A percentile compares a stretch with the other conserved stretches of the same genome.
phyloP scores from a whole-genome alignment of 1,139 yeast species.

The Pneumocystis carinii region DNA sequence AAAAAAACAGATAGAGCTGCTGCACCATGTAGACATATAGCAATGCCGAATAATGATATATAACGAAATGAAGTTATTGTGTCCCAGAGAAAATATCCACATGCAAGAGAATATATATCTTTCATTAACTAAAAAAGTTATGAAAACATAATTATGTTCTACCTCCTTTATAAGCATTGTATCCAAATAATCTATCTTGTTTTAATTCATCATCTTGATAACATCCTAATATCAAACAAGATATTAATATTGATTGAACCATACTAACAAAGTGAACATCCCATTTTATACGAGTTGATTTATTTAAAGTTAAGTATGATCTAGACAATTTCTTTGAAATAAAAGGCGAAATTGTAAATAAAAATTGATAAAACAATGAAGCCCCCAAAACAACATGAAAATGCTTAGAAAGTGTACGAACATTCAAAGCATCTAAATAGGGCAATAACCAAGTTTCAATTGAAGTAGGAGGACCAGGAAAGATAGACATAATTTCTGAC shows the following conservation, averaged over 20 bases:
- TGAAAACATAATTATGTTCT: background rate
- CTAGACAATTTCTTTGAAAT: conserved; percentile 36
- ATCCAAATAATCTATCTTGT: conserved; percentile 40
- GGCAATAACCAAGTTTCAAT: conserved; percentile 9
- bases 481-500: conserved; percentile 8
- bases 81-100: conserved; percentile 93
- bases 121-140: background rate
- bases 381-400: conserved; percentile 39
- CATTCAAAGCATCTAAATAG: conserved; percentile 8
- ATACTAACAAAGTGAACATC: conserved; percentile 83
- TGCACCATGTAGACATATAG: conserved; percentile 73
- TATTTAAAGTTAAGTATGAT: conserved; percentile 34
- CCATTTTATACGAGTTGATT: conserved; percentile 47
- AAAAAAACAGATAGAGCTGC: conserved; percentile 65
- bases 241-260: conserved; percentile 56
- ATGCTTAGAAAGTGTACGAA: conserved; percentile 28
- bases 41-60: conserved; percentile 56
- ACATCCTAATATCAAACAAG: conserved; percentile 41
- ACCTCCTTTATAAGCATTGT: conserved; percentile 54
- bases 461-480: conserved; percentile 11
- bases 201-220: conserved; percentile 39
- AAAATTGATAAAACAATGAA: conserved; percentile 31
- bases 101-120: conserved; percentile 50
- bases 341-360: conserved; percentile 32
- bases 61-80: conserved; percentile 46